Base-by-base conservation (phyloP, 2,329 filamentous ascomycete species). In the Macrophomina tecta region DNA sequence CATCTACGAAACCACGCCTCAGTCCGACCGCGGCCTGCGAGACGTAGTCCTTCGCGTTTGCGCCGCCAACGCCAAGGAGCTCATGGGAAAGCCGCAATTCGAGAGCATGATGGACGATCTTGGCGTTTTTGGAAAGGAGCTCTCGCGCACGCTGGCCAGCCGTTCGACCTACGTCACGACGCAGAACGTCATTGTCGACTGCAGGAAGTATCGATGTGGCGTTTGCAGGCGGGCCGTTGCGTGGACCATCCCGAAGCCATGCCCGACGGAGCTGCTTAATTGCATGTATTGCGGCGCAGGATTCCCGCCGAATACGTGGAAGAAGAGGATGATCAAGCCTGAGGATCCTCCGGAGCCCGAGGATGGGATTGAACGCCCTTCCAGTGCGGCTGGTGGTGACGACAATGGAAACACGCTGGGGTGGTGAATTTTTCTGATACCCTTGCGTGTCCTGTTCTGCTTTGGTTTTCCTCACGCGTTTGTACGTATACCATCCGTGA, bases 1-100 rank as follows among this genome's bases (percentile, higher is more conserved):
- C 64, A 78, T 80, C 46, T 81, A 80, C 69, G 73, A 71, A 55
- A 76, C 75, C 16, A 81, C 79, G 16, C 73, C 80, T 48, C 78
- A 80, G 68, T 72, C 72, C 12, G 79, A 81, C 68, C 72, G 78
- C 36, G 79, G 78, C 8, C 72, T 81, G 8, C 72, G 79, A 18
- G 77, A 78, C 64, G 70, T 80, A 28, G 74, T 81, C 6, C 64
- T 81, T 4, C 42, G 53, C n/a, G 55, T 66, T 4, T 60, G 53
- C 53, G 64, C 55, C 34, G 34, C 34, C 46, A 40, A 66, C 23
- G 46, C 48, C 46, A 14, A 18, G 7, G 55, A 66, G 14, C 64
- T 66, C 8, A 46, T 66, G n/a, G 16, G 42, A 6, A 42, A 56
- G 11, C 51, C 52, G 14, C 32, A 40, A 7, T 60, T 60, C 46